A percentile compares a stretch with the other conserved stretches of the same genome.
These are phyloP conservation scores for Pachyrhizus erosus DNA, from an alignment of 306 rosid genomes.

Conservation along the genomic window DNA sequence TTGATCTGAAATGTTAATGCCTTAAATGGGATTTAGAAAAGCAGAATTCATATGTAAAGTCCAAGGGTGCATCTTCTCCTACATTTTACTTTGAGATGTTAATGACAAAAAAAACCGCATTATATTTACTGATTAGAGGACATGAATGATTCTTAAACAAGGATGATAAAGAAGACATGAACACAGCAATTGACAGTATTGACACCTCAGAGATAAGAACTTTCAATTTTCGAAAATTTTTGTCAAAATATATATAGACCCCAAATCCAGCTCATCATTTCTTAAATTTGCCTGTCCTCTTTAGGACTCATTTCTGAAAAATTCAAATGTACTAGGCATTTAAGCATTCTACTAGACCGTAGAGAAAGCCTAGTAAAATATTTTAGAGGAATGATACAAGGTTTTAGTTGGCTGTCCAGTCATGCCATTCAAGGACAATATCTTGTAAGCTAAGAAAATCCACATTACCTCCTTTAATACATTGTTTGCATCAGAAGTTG, in stretches of 20 bases:
- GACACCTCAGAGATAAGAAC: slow-evolving; percentile 21
- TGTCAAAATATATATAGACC: slow-evolving; percentile 4
- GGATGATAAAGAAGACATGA: slow-evolving; percentile 23
- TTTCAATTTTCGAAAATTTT: slow-evolving; percentile 6
- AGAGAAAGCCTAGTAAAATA: slow-evolving; percentile 31
- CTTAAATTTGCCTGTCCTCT: not conserved
- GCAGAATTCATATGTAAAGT: slow-evolving; percentile 19
- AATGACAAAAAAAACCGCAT: slow-evolving; percentile 19
- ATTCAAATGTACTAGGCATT: not conserved
- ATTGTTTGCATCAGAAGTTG: slow-evolving; percentile 87
- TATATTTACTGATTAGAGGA: slow-evolving; percentile 15
- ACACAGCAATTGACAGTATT: not conserved
- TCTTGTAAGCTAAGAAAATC: slow-evolving; percentile 33
- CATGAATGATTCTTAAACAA: slow-evolving; percentile 29
- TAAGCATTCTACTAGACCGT: slow-evolving; percentile 22
- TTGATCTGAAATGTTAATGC: slow-evolving; percentile 32
- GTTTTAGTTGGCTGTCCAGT: slow-evolving; percentile 3
- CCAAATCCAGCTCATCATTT: slow-evolving; percentile 32
- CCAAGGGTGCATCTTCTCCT: slow-evolving; percentile 13
- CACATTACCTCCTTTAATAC: slow-evolving; percentile 83
- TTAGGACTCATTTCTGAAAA: not conserved
- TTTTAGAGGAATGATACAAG: slow-evolving; percentile 21
- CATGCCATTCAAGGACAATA: slow-evolving; percentile 31
- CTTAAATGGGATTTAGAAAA: slow-evolving; percentile 10
- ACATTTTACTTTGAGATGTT: slow-evolving; percentile 1